Evolutionary conservation across 2,329 filamentous ascomycete species (phyloP), one percentile per base, ranked within the genome.

Genomic region (Myriosclerotinia duriaeana): DNA sequence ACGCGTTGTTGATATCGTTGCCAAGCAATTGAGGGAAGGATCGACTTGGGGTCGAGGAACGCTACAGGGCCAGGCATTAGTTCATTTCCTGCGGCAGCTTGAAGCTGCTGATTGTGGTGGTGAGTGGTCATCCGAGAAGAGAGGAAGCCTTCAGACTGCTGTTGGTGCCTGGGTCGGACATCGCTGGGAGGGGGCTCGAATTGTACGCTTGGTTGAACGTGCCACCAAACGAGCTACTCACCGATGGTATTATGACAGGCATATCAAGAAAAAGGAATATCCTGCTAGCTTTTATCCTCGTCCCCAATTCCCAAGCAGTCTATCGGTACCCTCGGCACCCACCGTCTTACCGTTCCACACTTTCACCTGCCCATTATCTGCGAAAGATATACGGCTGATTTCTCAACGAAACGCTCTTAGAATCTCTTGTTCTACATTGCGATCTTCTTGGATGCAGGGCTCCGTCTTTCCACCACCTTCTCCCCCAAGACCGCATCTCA

Each of bases 271-370:
- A 69, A 81, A 82, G 70, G 82, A 86, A 65, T 84, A 86, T 30
- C 79, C 84, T 5, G 72, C 79, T 8, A 82, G 82, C 14, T 82
- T 80, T 71, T 97, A 97, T 76, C 79, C 81, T 44, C 83, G 95
- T 62, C 91, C 92, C 14, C 87, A 87, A 68, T 80, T 96, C 14
- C 95, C 94, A 5, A 78, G 83, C 3, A 84, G 84, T 53, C 81
- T 99, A 42, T 85, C 90, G 0, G 85, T 96, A 12, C 95, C 95
- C 5, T 88, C 91, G 40, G 94, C 95, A 7, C 95, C 95, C 2
- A 99, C 95, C 0, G 93, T 99, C 1, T 83, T 99, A 0, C 95
- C 95, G 0, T 99, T 99, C 75, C 95, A 99, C 77, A 98, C 95
- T 0, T 99, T 99, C 75, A 99, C 95, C 1, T 97, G 91, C 71